Evolutionary conservation across 1,284 basidiomycete genomes (phyloP).

Genomic region (Leccinum fuscescens): DNA sequence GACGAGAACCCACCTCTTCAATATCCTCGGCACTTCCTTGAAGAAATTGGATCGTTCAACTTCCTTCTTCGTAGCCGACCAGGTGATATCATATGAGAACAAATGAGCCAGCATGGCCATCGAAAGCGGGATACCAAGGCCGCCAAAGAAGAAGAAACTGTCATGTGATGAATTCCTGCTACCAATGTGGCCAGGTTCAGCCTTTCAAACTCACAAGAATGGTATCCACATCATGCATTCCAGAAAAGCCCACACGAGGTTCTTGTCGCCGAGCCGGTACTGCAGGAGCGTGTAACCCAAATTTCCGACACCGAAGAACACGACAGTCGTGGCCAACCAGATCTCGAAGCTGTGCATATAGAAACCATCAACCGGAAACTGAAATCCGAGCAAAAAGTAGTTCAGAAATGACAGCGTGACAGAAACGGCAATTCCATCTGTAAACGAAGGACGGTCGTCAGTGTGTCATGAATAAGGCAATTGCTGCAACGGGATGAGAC

Average conservation of each 20-base stretch:
- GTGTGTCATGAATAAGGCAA: background rate
- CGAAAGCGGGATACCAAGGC: conserved; percentile 71
- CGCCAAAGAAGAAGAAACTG: conserved; percentile 85
- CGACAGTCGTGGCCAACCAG: conserved; percentile 72
- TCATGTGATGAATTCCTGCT: conserved; percentile 10
- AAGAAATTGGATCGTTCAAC: conserved; percentile 84
- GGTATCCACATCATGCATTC: conserved; percentile 78
- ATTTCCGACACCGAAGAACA: conserved; percentile 75
- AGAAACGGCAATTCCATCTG: conserved; percentile 74
- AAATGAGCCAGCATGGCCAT: conserved; percentile 77
- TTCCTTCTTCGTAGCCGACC: conserved; percentile 78
- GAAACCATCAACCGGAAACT: conserved; percentile 64
- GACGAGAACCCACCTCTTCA: conserved; percentile 64
- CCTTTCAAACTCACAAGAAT: conserved; percentile 63
- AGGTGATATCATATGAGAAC: conserved; percentile 82
- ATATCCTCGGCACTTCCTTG: conserved; percentile 80
- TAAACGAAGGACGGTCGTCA: background rate
- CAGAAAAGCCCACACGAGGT: conserved; percentile 49
- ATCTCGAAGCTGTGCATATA: conserved; percentile 75
- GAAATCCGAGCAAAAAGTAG: conserved; percentile 69
- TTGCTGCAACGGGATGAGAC: conserved; percentile 15
- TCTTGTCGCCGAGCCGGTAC: conserved; percentile 69
- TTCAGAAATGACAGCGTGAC: conserved; percentile 65
- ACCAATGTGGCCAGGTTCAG: background rate
- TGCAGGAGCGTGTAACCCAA: conserved; percentile 69